Base-by-base conservation (phyloP, 345 rosid genomes). In the Schrenkiella parvula region DNA sequence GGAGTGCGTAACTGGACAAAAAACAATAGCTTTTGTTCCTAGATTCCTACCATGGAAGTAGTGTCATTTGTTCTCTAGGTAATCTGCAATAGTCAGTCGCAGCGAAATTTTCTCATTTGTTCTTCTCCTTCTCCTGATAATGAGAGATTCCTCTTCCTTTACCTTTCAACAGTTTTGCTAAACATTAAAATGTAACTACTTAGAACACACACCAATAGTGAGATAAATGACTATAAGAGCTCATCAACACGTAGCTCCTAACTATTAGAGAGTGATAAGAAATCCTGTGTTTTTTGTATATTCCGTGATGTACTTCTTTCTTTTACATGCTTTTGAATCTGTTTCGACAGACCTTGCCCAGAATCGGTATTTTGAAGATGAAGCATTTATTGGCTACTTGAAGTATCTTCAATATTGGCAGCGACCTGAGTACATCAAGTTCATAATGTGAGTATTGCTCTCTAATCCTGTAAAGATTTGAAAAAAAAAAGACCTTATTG, bases 371-470 rank as follows among this genome's bases (percentile, higher is more conserved):
- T 90, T 95, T 63, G 99, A 95, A 35, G 99, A 95, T 61, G 98
- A 92, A 80, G 89, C 99, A 4, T 95, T 92, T 78, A 87, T 95
- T 73, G 98, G 91, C 18, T 95, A 95, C 86, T 82, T 95, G 84
- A 95, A 95, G 67, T 95, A 92, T 76, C 98, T 95, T 65, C 92
- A 84, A 68, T 95, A 95, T 75, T 95, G 96, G 99, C 97, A 92
- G 68, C 95, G 78, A 10, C 97, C 97, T 0, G 98, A 95, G 80
- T 92, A 92, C 74, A 77, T 85, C 35, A 95, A 92, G 67, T 95
- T 84, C 78, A 86, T 95, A 42, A 95, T 92, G 99, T 95, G 77
- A 88, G 97, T n/a, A n/a, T n/a, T n/a, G n/a, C n/a, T n/a, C n/a
- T n/a, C n/a, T n/a, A n/a, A n/a, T n/a, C n/a, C n/a, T n/a, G n/a